A percentile compares a stretch with the other conserved stretches of the same genome.
phyloP scores from a whole-genome alignment of 495 filamentous ascomycete species.

The Letharia columbiana region DNA sequence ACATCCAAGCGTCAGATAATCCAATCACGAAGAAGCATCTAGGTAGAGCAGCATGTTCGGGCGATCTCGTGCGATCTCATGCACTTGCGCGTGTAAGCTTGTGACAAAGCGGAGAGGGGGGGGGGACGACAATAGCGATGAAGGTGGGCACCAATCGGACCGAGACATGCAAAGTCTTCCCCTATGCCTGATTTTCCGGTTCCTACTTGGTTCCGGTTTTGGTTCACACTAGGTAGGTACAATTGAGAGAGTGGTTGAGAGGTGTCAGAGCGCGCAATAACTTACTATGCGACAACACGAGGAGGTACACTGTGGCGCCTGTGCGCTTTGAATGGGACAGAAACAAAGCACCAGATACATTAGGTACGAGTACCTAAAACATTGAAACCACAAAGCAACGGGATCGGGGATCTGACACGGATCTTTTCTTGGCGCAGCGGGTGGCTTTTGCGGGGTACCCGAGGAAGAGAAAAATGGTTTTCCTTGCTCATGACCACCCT shows the following conservation, averaged over 20 bases:
- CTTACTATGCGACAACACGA: neutral
- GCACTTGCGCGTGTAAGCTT: too few relatives aligned
- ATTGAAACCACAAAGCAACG: neutral
- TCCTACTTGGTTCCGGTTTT: too few relatives aligned
- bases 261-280: neutral
- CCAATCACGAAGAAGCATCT: neutral
- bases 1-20: neutral
- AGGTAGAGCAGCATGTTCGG: neutral
- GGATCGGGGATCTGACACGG: neutral
- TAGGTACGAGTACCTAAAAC: too few relatives aligned
- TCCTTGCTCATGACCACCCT: too few relatives aligned
- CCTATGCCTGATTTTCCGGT: too few relatives aligned
- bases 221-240: too few relatives aligned
- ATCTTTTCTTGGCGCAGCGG: neutral
- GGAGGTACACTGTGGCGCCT: neutral
- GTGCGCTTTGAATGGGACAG: neutral
- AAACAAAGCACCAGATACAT: neutral
- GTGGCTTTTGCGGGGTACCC: slow-evolving; percentile 18
- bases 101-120: neutral
- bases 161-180: neutral
- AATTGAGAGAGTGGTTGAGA: neutral
- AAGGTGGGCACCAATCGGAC: slow-evolving; percentile 18
- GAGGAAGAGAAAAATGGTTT: too few relatives aligned
- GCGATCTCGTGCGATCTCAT: neutral
- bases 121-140: neutral